Evolutionary conservation across 2,329 filamentous ascomycete genomes (phyloP).

Genomic region (Calycina marina): DNA sequence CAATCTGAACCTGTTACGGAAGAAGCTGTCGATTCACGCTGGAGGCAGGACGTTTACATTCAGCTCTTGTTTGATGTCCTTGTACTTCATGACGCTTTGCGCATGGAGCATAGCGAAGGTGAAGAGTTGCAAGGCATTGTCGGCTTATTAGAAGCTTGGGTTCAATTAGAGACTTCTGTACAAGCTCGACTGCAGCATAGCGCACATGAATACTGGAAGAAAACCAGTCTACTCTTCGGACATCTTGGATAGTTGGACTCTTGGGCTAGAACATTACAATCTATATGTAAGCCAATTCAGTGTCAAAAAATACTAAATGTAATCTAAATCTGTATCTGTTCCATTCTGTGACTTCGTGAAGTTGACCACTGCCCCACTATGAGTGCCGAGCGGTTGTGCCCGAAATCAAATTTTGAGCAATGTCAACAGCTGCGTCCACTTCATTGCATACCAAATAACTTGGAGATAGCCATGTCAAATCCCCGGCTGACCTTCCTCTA

Average conservation of each 20-base stretch:
- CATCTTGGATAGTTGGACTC: slow-evolving; percentile 40
- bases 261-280: too few species aligned
- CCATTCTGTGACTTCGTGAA: too few species aligned
- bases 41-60: slow-evolving; percentile 30
- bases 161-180: slow-evolving; percentile 33
- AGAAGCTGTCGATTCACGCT: slow-evolving; percentile 5
- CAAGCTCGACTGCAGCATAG: slow-evolving; percentile 42
- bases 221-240: slow-evolving; percentile 70
- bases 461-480: slow-evolving; percentile 35
- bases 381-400: too few species aligned
- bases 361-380: too few species aligned
- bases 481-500: slow-evolving; percentile 53
- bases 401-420: too few species aligned
- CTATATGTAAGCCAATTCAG: too few species aligned
- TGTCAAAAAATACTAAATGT: too few species aligned
- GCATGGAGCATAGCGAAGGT: slow-evolving; percentile 20
- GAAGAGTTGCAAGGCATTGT: slow-evolving; percentile 30
- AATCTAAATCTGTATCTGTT: too few species aligned
- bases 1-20: slow-evolving; percentile 1
- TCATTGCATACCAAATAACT: too few species aligned
- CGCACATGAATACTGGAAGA: slow-evolving; percentile 68
- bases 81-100: slow-evolving; percentile 34
- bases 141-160: slow-evolving; percentile 27
- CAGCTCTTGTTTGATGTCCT: slow-evolving; percentile 49
- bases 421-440: too few species aligned